Evolutionary conservation across 148 eudicot species (phyloP).

Genomic region (Fagopyrum homotropicum): DNA sequence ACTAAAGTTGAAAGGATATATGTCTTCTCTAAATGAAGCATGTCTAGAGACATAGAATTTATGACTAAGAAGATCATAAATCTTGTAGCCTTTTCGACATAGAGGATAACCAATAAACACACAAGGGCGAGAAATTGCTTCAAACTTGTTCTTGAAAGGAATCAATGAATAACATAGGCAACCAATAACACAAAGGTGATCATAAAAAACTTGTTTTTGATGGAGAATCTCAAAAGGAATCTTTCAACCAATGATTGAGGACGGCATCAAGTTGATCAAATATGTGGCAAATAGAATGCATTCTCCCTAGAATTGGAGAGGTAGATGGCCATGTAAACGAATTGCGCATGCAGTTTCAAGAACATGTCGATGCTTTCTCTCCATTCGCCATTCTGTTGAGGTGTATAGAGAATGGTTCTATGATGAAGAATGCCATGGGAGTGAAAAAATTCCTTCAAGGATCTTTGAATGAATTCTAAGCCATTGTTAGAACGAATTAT

Average conservation of each 20-base stretch:
- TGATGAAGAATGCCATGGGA: not conserved
- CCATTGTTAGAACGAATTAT: no score
- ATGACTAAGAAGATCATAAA: not conserved
- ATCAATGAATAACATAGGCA: not conserved
- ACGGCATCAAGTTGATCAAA: not conserved
- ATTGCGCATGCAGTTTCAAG: constrained; percentile 3
- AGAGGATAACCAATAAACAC: not conserved
- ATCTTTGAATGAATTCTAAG: no score
- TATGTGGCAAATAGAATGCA: not conserved
- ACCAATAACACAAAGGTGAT: not conserved
- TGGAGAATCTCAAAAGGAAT: not conserved
- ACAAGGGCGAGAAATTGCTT: not conserved
- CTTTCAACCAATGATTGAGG: not conserved
- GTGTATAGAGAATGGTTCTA: not conserved
- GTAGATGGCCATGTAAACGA: not conserved
- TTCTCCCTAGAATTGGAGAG: not conserved
- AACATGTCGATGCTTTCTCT: constrained; percentile 10
- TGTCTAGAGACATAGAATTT: no score
- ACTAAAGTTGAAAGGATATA: not conserved
- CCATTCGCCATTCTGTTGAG: not conserved
- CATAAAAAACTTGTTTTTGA: not conserved
- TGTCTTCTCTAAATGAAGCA: not conserved
- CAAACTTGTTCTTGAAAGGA: not conserved
- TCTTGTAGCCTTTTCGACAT: not conserved
- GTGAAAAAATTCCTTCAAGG: no score